A percentile compares a stretch with the other conserved stretches of the same genome.
Conservation (phyloP, 2,329 filamentous ascomycete species). For the Magnaporthiopsis poae region DNA sequence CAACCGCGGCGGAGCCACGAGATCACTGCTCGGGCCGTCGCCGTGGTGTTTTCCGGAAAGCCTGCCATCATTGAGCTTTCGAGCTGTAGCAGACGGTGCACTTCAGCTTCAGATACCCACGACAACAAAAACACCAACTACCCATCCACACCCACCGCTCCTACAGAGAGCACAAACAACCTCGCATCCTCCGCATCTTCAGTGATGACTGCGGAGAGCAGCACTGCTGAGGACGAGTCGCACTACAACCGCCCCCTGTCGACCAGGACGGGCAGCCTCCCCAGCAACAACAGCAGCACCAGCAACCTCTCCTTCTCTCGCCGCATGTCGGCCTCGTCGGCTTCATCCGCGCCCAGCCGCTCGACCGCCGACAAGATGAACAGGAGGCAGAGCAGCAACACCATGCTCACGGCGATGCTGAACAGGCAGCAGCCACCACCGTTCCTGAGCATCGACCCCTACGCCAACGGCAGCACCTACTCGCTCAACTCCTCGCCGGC, state of each 20-base stretch:
- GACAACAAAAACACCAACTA: slow-evolving; percentile 15
- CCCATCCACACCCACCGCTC: slow-evolving; percentile 11
- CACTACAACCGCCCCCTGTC: background rate
- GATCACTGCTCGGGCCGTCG: slow-evolving; percentile 48
- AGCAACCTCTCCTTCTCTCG: slow-evolving; percentile 29
- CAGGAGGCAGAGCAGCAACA: slow-evolving; percentile 34
- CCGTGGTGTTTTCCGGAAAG: slow-evolving; percentile 50
- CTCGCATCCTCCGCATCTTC: background rate
- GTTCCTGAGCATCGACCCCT: slow-evolving; percentile 47
- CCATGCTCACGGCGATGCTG: slow-evolving; percentile 27
- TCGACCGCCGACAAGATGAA: slow-evolving; percentile 15
- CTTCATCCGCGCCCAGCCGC: slow-evolving; percentile 31
- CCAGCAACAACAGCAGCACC: slow-evolving; percentile 8
- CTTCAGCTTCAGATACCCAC: slow-evolving; percentile 27
- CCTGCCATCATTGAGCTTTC: slow-evolving; percentile 46
- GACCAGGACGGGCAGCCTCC: slow-evolving; percentile 4
- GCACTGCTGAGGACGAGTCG: background rate
- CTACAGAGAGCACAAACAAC: background rate
- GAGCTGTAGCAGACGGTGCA: slow-evolving; percentile 22
- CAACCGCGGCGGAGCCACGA: slow-evolving; percentile 35
- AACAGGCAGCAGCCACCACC: slow-evolving; percentile 25
- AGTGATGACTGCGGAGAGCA: background rate
- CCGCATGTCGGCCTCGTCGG: slow-evolving; percentile 26
- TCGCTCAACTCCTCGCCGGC: slow-evolving; percentile 13
- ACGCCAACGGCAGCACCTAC: slow-evolving; percentile 29